Evolutionary conservation across 495 filamentous ascomycete genomes (phyloP).

Genomic region (Oidiodendron maius): DNA sequence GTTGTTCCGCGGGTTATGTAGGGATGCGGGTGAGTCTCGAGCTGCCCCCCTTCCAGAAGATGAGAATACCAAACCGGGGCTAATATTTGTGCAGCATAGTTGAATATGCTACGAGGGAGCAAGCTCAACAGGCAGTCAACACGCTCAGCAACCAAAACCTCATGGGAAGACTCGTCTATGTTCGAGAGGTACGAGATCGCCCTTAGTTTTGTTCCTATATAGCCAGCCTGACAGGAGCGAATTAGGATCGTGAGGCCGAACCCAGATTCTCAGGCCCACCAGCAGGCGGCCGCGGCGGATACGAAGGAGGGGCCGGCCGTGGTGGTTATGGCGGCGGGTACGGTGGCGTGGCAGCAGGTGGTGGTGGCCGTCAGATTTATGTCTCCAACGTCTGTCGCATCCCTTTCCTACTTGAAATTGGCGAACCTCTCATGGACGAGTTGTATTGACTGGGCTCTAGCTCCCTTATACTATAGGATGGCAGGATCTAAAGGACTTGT

Average conservation of each 20-base stretch:
- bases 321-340: conserved; percentile 38
- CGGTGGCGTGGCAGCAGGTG: conserved; percentile 31
- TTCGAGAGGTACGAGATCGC: conserved; percentile 72
- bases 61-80: too few relatives aligned
- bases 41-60: neutral
- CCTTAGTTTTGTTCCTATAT: neutral
- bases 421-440: conserved; percentile 9
- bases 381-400: conserved; percentile 89
- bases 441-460: conserved; percentile 40
- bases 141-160: conserved; percentile 98
- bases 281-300: conserved; percentile 61
- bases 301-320: conserved; percentile 42
- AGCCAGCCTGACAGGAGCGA: neutral
- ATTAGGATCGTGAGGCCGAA: conserved; percentile 88
- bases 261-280: conserved; percentile 81
- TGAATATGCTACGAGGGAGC: conserved; percentile 99
- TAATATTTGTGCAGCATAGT: conserved; percentile 71
- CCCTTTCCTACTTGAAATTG: conserved; percentile 19
- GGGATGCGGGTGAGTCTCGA: conserved; percentile 92
- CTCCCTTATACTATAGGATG: conserved; percentile 96
- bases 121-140: conserved; percentile 95
- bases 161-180: conserved; percentile 97
- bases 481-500: conserved; percentile 98
- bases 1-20: conserved; percentile 85
- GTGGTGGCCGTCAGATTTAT: conserved; percentile 79